phyloP scores from a whole-genome alignment of 805 yeast species.

The Lipomyces lipofer region DNA sequence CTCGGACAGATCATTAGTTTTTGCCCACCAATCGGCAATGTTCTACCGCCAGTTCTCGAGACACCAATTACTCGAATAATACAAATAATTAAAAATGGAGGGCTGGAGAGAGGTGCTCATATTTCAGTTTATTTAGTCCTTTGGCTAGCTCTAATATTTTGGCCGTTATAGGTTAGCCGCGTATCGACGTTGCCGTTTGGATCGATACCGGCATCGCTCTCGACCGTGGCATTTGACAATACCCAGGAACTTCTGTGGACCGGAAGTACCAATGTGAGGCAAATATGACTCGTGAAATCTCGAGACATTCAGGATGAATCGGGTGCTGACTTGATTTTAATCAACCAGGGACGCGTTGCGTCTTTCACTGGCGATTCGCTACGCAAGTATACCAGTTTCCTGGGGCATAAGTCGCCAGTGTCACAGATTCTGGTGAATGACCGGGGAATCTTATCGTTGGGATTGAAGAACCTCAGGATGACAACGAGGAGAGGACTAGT shows the following conservation, averaged over 20 bases:
- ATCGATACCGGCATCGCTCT: slow-evolving; percentile 20
- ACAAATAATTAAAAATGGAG: slow-evolving; percentile 29
- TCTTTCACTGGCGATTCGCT: slow-evolving; percentile 51
- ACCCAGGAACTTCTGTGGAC: slow-evolving; percentile 81
- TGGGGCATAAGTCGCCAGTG: slow-evolving; percentile 53
- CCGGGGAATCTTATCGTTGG: slow-evolving; percentile 59
- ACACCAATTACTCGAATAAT: background rate
- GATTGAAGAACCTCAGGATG: slow-evolving; percentile 52
- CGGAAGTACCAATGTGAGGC: slow-evolving; percentile 68
- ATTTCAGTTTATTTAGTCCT: too few species aligned
- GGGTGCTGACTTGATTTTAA: background rate
- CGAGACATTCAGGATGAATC: background rate
- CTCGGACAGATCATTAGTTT: too few species aligned
- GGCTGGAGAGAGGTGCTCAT: slow-evolving; percentile 32
- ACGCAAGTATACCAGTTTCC: slow-evolving; percentile 58
- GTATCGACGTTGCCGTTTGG: slow-evolving; percentile 22
- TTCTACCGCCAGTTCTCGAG: too few species aligned
- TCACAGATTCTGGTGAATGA: slow-evolving; percentile 55
- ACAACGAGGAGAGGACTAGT: slow-evolving; percentile 60
- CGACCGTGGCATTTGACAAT: slow-evolving; percentile 58
- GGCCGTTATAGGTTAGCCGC: slow-evolving; percentile 14
- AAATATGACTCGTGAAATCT: too few species aligned
- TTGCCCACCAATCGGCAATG: too few species aligned
- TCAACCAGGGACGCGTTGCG: slow-evolving; percentile 43
- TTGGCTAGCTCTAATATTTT: too few species aligned